phyloP scores from a whole-genome alignment of 805 yeast species.

The Saturnispora zaruensis region DNA sequence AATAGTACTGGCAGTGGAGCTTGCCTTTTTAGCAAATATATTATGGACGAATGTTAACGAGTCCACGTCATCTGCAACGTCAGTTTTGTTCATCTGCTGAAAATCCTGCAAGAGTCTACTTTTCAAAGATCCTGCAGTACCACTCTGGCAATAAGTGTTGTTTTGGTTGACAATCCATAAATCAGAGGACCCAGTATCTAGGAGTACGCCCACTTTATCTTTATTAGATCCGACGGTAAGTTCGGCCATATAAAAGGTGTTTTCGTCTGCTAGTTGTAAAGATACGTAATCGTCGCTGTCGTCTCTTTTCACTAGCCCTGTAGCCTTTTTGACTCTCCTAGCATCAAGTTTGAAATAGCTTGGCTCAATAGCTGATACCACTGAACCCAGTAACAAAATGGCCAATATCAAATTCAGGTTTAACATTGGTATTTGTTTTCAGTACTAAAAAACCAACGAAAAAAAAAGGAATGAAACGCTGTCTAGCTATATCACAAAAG shows the following conservation, averaged over 20 bases:
- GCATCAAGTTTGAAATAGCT: constrained; percentile 19
- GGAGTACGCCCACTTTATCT: constrained; percentile 44
- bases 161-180: constrained; percentile 50
- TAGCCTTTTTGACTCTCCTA: constrained; percentile 12
- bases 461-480: neutral
- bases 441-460: neutral
- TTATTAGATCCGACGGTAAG: constrained; percentile 48
- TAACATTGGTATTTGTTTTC: neutral
- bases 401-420: neutral
- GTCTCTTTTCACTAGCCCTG: constrained; percentile 18
- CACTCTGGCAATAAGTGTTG: constrained; percentile 38
- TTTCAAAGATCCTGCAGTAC: constrained; percentile 10
- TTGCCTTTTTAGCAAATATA: constrained; percentile 1
- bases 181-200: constrained; percentile 77
- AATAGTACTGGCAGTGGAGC: constrained; percentile 10
- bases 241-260: constrained; percentile 37
- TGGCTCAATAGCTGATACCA: neutral
- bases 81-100: neutral
- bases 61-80: neutral
- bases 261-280: constrained; percentile 31
- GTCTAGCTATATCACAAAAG: neutral
- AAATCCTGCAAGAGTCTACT: neutral
- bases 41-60: neutral
- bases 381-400: neutral
- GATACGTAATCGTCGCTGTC: constrained; percentile 21